phyloP scores from a whole-genome alignment of 176 grass and related monocot species.

The Oryza brachyantha region DNA sequence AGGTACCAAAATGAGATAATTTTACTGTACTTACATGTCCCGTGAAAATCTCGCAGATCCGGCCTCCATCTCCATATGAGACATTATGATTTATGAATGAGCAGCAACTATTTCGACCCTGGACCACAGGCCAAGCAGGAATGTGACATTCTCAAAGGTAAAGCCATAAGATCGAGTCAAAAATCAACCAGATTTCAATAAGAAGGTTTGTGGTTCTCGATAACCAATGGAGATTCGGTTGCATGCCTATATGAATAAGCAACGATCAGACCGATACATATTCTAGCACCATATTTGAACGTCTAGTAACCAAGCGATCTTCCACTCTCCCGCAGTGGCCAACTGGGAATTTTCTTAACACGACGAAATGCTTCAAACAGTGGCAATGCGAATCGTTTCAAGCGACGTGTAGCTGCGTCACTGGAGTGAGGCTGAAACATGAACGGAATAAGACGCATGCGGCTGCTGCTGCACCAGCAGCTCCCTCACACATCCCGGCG shows the following conservation, averaged over 20 bases:
- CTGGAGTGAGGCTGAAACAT: not conserved
- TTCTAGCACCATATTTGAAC: not conserved
- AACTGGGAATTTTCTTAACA: not conserved
- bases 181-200: not conserved
- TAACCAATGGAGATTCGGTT: not conserved
- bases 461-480: not conserved
- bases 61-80: not conserved
- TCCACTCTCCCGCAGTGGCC: not conserved
- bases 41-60: too few relatives aligned
- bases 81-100: not conserved
- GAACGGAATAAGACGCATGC: not conserved
- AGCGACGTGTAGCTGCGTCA: not conserved
- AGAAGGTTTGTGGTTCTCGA: not conserved
- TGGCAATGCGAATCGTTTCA: not conserved
- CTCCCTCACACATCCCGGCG: conserved; percentile 9
- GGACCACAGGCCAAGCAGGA: not conserved
- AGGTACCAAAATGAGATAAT: too few relatives aligned
- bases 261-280: not conserved
- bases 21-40: too few relatives aligned
- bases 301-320: not conserved
- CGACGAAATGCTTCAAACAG: not conserved
- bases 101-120: not conserved
- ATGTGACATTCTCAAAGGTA: not conserved
- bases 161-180: not conserved
- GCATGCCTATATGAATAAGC: not conserved